Base-by-base conservation (phyloP, 371 early-diverging fungal species). In the Mucor indicus region DNA sequence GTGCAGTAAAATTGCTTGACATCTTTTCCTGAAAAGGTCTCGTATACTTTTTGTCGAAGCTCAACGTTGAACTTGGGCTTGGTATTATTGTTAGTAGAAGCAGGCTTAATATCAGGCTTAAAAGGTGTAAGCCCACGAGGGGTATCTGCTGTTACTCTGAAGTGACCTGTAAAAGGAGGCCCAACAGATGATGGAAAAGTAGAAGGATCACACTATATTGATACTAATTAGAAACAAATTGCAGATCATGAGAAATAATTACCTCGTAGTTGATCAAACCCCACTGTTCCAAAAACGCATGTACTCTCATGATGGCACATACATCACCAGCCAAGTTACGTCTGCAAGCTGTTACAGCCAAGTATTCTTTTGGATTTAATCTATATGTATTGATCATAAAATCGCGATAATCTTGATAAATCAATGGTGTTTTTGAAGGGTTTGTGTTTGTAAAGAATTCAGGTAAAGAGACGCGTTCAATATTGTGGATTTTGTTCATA, bases 271-370 rank as follows among this genome's bases (percentile, higher is more conserved):
- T 99, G 60, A 99, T 95, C 31, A 99, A 75, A 1, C 99, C 99
- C 99, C 99, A 99, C 67, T 98, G 98, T 68, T 99, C 98, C 39
- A 98, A 69, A 60, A 99, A 98, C 5, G 97, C 92, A 72, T 98
- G 98, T 1, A 99, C 95, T 21, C 96, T 78, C 67, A 98, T 91
- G 51, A 99, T 93, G 12, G 95, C 90, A 60, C 96, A 95, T 3
- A 99, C 96, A 77, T 98, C 99, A 24, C 97, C 97, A 1, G 96
- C 91, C 44, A 98, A 63, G 63, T 94, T 92, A 33, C 97, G 79
- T 51, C 98, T 74, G 69, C 95, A 95, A 0, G 98, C 96, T 1
- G 98, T 98, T 11, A 98, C 92, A 8, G 98, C 95, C 44, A 98
- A 72, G 56, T 98, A 98, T 60, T 97, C 96, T 16, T 77, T 67